Conservation (phyloP, 208 protist species). For the Acanthamoeba castellanii region DNA sequence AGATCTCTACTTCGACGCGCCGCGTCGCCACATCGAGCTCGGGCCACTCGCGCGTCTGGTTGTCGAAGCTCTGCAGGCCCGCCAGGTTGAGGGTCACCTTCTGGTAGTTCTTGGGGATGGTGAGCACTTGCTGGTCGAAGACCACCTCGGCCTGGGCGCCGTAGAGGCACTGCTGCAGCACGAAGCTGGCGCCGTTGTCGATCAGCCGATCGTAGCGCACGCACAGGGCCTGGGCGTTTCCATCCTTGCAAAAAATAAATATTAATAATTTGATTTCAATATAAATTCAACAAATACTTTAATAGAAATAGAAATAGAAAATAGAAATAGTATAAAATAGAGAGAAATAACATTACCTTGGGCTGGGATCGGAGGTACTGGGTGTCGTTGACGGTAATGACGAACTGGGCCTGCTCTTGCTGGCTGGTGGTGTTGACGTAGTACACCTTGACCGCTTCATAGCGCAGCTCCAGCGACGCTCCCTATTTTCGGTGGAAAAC, state of each 20-base stretch:
- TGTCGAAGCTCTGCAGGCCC: neutral
- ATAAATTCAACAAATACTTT: too few species aligned
- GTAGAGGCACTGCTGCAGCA: slow-evolving; percentile 41
- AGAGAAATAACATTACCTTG: neutral
- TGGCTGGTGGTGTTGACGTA: neutral
- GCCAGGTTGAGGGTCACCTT: neutral
- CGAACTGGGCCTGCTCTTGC: neutral
- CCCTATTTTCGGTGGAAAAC: neutral
- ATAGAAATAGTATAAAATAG: too few species aligned
- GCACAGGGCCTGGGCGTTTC: neutral
- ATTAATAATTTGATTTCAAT: too few species aligned
- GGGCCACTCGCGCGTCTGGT: neutral
- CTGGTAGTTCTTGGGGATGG: slow-evolving; percentile 14
- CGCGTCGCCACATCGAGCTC: neutral
- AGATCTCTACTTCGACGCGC: neutral
- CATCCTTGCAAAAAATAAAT: too few species aligned
- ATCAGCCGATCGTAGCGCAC: neutral
- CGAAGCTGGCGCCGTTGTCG: neutral
- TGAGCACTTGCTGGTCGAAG: neutral
- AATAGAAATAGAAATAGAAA: too few species aligned
- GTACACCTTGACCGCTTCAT: neutral
- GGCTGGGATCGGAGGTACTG: neutral
- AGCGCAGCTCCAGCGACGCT: neutral
- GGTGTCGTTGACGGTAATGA: neutral
- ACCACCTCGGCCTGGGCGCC: neutral